Percentiles rank a stretch among this genome's conserved stretches.
phyloP scores from a whole-genome alignment of 2,329 filamentous ascomycete species.

The Colletotrichum melonis region DNA sequence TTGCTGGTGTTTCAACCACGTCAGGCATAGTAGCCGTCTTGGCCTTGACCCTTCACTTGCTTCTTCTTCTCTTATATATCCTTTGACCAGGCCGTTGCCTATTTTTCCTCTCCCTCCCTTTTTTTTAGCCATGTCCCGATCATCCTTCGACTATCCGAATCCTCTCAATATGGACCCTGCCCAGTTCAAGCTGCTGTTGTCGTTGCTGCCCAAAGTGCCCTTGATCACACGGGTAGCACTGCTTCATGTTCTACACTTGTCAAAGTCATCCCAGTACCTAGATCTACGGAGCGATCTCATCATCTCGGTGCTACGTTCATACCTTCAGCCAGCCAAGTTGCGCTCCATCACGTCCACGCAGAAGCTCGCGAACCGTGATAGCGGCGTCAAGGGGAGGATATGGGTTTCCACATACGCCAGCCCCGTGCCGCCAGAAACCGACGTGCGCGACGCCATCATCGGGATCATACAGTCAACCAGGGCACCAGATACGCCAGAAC shows the following conservation, averaged over 20 bases:
- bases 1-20: conserved; percentile 30
- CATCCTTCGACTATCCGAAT: conserved; percentile 6
- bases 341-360: conserved; percentile 72
- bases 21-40: conserved; percentile 14
- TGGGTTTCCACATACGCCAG: conserved; percentile 83
- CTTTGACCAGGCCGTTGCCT: conserved; percentile 4
- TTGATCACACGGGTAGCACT: conserved; percentile 71
- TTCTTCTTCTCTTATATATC: conserved; percentile 1
- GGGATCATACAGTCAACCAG: conserved; percentile 65
- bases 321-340: conserved; percentile 62
- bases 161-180: conserved; percentile 30
- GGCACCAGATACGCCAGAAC: conserved; percentile 42
- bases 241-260: conserved; percentile 73
- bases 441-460: conserved; percentile 67
- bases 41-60: conserved; percentile 6
- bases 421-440: conserved; percentile 67
- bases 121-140: conserved; percentile 1
- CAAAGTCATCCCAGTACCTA: conserved; percentile 79
- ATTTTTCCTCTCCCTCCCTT: neutral
- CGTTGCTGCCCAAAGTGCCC: conserved; percentile 68
- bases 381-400: conserved; percentile 79
- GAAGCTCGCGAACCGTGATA: conserved; percentile 68
- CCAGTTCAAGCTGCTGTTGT: conserved; percentile 34
- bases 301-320: conserved; percentile 76
- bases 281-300: conserved; percentile 81